phyloP scores from a whole-genome alignment of 1,284 basidiomycete species.

The Ceratobasidium sp. region DNA sequence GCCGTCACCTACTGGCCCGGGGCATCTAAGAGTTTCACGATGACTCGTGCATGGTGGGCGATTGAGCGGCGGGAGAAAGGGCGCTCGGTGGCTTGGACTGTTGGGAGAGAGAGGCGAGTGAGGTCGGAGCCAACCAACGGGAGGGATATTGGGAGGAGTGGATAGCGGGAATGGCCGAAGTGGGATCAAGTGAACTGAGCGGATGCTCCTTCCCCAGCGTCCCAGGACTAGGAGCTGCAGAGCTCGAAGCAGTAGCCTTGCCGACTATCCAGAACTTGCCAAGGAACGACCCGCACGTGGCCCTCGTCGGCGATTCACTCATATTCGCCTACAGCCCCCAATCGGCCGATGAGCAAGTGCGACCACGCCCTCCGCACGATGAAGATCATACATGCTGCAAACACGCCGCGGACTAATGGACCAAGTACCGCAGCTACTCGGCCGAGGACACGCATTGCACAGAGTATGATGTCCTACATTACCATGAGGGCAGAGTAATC shows the following conservation, averaged over 20 bases:
- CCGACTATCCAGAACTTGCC: slow-evolving; percentile 41
- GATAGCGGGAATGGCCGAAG: slow-evolving; percentile 44
- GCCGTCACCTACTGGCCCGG: slow-evolving; percentile 68
- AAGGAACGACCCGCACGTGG: slow-evolving; percentile 16
- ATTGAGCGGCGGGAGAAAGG: slow-evolving; percentile 30
- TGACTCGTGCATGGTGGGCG: slow-evolving; percentile 22
- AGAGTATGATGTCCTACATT: slow-evolving; percentile 70
- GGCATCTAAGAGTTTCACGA: slow-evolving; percentile 61
- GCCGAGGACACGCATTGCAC: slow-evolving; percentile 69
- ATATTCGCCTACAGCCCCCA: background rate
- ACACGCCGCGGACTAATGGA: slow-evolving; percentile 66
- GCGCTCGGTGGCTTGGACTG: slow-evolving; percentile 67
- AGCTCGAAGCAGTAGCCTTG: background rate
- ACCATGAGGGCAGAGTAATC: slow-evolving; percentile 71
- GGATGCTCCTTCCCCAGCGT: slow-evolving; percentile 6
- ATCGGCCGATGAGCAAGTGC: slow-evolving; percentile 73
- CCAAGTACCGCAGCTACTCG: slow-evolving; percentile 66
- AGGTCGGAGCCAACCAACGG: slow-evolving; percentile 66
- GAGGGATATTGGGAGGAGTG: slow-evolving; percentile 71
- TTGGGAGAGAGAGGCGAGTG: slow-evolving; percentile 70
- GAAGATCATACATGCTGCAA: slow-evolving; percentile 78
- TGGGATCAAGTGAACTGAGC: slow-evolving; percentile 52
- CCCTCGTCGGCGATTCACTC: slow-evolving; percentile 42
- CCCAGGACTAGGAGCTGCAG: background rate
- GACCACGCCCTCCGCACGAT: slow-evolving; percentile 78